Base-by-base conservation (phyloP, 2,329 filamentous ascomycete genomes). In the Claviceps sorghi region DNA sequence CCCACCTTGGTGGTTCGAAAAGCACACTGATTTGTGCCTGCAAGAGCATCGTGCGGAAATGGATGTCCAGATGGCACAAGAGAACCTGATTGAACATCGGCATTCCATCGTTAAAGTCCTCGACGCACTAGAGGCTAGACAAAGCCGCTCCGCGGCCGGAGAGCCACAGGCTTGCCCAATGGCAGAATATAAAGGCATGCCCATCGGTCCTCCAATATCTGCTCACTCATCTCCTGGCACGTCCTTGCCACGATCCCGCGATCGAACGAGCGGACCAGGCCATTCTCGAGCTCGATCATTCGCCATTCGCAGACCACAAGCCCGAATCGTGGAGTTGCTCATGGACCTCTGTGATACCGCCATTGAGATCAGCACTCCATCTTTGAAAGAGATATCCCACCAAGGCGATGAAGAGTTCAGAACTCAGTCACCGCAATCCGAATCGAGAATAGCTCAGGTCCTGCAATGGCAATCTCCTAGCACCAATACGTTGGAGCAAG, bases 1-100 rank as follows among this genome's bases (percentile, higher is more conserved):
- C 55, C 88, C 88, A 4, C 89, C 91, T 0, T 98, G 93, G 93
- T 98, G 93, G 94, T 98, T 98, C 60, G 93, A 98, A 69, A 98
- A 97, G 67, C 93, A 98, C 65, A 95, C 91, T 2, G 94, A 98
- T 61, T 73, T 97, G 21, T 98, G 93, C 63, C 74, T 96, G 52
- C 90, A 97, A 65, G 93, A 98, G 65, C 93, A 98, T 64, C 84
- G 86, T 50, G 91, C 93, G 0, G 93, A 98, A 65, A 94, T 96
- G 87, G 91, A 97, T 60, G 89, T 98, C 4, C 91, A 98, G 65
- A 84, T 97, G 75, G 82, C 90, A 6, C 93, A 98, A 63, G 93
- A 98, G 64, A 88, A 81, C 56, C 73, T 98, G 48, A 86, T 84
- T 7, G 93, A 98, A 63, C 93, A 98, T 68, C 84, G 93, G 6